phyloP scores from a whole-genome alignment of 331 rosid species.

The Rosa hybrid region DNA sequence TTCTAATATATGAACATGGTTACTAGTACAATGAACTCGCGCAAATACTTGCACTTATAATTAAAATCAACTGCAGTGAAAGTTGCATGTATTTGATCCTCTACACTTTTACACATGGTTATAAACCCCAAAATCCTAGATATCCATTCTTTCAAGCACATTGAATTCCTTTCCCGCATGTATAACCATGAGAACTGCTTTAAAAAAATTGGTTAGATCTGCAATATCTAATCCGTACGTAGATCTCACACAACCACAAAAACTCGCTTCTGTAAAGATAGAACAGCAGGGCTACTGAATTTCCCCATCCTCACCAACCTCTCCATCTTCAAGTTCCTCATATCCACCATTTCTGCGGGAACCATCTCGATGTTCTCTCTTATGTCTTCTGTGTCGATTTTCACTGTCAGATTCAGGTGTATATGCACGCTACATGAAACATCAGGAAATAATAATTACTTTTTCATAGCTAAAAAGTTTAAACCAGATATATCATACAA shows the following conservation, averaged over 20 bases:
- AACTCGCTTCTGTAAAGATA: constrained; percentile 12
- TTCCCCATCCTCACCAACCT: constrained; percentile 91
- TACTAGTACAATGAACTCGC: background rate
- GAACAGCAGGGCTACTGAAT: constrained; percentile 34
- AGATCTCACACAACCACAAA: constrained; percentile 18
- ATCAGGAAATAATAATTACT: constrained; percentile 8
- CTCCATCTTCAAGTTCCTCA: constrained; percentile 99
- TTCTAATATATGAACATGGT: background rate
- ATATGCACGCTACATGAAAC: constrained; percentile 70
- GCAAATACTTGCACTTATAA: constrained; percentile 12
- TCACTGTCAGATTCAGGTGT: constrained; percentile 96
- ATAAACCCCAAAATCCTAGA: background rate
- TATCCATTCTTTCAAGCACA: constrained; percentile 2
- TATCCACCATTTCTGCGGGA: constrained; percentile 65
- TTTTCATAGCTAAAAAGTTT: background rate
- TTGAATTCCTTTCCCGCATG: background rate
- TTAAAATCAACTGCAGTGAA: constrained; percentile 11
- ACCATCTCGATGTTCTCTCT: constrained; percentile 82
- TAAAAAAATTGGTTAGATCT: background rate
- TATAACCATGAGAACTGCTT: background rate
- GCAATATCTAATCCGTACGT: constrained; percentile 9
- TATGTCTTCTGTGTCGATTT: constrained; percentile 79
- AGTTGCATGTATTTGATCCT: constrained; percentile 15
- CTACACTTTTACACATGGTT: background rate
- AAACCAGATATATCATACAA: background rate